A percentile compares a stretch with the other conserved stretches of the same genome.
These are phyloP conservation scores for Chytriomyces sp. DNA, from an alignment of 192 early-diverging fungal species.

Conservation along the genomic window DNA sequence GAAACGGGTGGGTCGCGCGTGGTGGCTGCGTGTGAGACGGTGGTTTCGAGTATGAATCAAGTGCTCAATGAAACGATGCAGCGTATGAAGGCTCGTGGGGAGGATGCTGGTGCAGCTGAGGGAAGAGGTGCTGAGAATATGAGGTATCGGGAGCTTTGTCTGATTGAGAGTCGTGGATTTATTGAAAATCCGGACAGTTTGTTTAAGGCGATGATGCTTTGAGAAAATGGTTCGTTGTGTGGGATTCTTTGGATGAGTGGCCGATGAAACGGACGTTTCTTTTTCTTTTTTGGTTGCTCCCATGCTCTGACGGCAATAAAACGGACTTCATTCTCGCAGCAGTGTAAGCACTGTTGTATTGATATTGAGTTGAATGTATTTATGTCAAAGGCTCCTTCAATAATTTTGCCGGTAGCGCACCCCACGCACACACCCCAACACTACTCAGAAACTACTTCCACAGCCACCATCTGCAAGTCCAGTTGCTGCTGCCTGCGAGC, in stretches of 20 bases:
- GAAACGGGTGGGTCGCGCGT: conserved; percentile 39
- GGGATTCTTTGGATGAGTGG: too few species aligned
- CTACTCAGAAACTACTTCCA: background rate
- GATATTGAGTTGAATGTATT: too few species aligned
- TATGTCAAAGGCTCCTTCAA: too few species aligned
- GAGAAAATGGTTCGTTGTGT: background rate
- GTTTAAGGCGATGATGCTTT: conserved; percentile 42
- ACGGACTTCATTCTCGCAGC: too few species aligned
- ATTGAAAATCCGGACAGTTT: conserved; percentile 59
- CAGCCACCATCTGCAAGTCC: conserved; percentile 31
- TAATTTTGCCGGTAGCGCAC: too few species aligned
- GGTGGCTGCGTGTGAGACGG: conserved; percentile 64
- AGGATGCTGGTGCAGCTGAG: conserved; percentile 30
- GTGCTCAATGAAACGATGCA: conserved; percentile 69
- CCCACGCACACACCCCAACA: too few species aligned
- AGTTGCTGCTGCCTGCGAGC: background rate
- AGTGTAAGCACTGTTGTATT: too few species aligned
- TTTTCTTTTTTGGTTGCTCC: too few species aligned
- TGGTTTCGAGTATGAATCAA: conserved; percentile 71
- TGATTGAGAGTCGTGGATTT: conserved; percentile 70
- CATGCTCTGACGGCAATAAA: too few species aligned
- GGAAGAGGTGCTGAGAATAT: conserved; percentile 44
- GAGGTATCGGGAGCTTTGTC: conserved; percentile 68
- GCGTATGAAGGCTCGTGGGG: conserved; percentile 40
- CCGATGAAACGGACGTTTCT: too few species aligned